Evolutionary conservation across 345 rosid genomes (phyloP), one percentile per base, ranked within the genome.

Genomic region (Gossypium thurberi): DNA sequence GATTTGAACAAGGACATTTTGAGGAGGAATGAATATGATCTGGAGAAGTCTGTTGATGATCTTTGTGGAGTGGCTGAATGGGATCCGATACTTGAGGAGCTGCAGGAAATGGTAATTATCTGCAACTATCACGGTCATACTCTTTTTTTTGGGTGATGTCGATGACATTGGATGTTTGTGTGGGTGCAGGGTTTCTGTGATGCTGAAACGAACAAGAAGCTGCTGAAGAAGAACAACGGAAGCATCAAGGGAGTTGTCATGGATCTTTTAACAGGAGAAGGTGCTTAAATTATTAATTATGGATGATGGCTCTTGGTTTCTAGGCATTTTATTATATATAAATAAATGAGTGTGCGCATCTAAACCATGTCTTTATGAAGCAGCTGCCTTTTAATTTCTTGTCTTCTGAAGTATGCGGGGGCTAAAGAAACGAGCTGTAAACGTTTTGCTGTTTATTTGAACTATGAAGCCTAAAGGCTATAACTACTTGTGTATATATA

Each of bases 201-300:
- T 76, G 80, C 74, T n/a, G 90, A 87, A 69, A 85, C 74, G 80
- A 95, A 92, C 91, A 92, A 78, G 89, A 86, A 79, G 87, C 90
- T 95, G 79, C 83, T 95, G 81, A 81, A 86, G 96, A 95, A 95
- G 88, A 95, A 95, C 83, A 85, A 91, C 46, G 99, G 99, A 76
- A 95, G 98, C 77, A 92, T 92, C 83, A 90, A 83, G 83, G 81
- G 90, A 1, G 97, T 89, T 57, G 99, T 95, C 3, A 87, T 92
- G 99, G 98, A 95, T 83, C 93, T 92, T 23, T 87, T 95, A 33
- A 76, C 89, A 6, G 96, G 88, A 14, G 88, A 89, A 82, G 88
- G 82, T 74, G 85, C 81, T 53, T 90, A 78, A 33, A 33, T 46
- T 46, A 46, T 10, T 10, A 77, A 64, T 65, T 70, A 60, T 33